phyloP scores from a whole-genome alignment of 306 rosid species.

The Casuarina glauca region DNA sequence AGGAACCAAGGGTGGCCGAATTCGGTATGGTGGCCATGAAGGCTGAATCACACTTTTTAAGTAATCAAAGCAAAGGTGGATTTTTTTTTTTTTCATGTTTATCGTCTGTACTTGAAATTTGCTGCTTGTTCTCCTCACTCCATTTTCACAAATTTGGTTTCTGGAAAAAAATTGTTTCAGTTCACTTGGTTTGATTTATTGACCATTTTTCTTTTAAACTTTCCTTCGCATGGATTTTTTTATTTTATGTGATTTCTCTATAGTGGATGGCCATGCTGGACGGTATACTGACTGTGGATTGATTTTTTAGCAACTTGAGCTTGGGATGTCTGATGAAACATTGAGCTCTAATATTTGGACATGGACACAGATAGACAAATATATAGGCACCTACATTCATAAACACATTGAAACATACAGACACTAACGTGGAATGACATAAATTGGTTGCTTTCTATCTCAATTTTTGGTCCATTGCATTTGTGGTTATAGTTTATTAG shows the following conservation, averaged over 20 bases:
- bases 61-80: too few species aligned
- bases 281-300: not conserved
- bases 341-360: not conserved
- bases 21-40: too few species aligned
- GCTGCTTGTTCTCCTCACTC: too few species aligned
- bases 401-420: too few species aligned
- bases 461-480: not conserved
- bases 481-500: constrained; percentile 1
- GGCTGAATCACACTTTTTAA: too few species aligned
- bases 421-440: not conserved
- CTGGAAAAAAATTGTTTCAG: too few species aligned
- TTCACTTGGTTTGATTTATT: not conserved
- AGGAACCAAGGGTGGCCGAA: not conserved
- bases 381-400: not conserved
- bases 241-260: not conserved
- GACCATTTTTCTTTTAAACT: not conserved
- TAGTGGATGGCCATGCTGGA: not conserved
- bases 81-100: too few species aligned
- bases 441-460: not conserved
- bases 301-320: not conserved
- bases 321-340: not conserved
- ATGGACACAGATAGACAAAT: too few species aligned
- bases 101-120: too few species aligned
- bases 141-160: too few species aligned
- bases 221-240: not conserved